Percentiles rank a stretch among this genome's conserved stretches.
Evolutionary conservation across 306 rosid species (phyloP).

Genomic region (Cercis canadensis): DNA sequence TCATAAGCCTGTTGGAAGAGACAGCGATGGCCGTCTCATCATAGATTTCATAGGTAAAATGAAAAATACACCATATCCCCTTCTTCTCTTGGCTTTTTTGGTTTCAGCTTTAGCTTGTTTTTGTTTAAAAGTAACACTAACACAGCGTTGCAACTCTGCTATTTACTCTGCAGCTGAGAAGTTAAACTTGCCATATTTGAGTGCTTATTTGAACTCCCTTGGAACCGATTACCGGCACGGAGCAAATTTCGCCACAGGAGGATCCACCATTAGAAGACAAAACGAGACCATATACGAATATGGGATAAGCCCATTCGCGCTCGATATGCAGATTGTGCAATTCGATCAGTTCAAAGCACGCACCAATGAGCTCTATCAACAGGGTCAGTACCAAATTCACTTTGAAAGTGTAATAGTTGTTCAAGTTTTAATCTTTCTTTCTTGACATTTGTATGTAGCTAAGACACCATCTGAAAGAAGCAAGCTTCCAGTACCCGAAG

Average conservation of each 20-base stretch:
- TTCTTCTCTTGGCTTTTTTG: neutral
- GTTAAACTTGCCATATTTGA: conserved; percentile 73
- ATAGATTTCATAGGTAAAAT: conserved; percentile 79
- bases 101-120: neutral
- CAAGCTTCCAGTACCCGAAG: conserved; percentile 77
- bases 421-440: neutral
- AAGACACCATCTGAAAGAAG: conserved; percentile 53
- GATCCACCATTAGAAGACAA: conserved; percentile 83
- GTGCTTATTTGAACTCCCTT: conserved; percentile 90
- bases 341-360: conserved; percentile 75
- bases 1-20: conserved; percentile 75
- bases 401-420: neutral
- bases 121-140: neutral
- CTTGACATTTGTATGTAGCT: conserved; percentile 46
- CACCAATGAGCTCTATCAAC: conserved; percentile 60
- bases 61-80: conserved; percentile 1
- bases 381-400: conserved; percentile 50
- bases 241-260: conserved; percentile 94
- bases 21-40: conserved; percentile 85
- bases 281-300: conserved; percentile 84
- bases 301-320: conserved; percentile 87
- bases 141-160: conserved; percentile 18
- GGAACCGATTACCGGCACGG: conserved; percentile 84
- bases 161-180: conserved; percentile 65
- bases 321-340: conserved; percentile 77